Evolutionary conservation across 495 filamentous ascomycete genomes (phyloP).

Genomic region (Xanthoparmelia taractica): DNA sequence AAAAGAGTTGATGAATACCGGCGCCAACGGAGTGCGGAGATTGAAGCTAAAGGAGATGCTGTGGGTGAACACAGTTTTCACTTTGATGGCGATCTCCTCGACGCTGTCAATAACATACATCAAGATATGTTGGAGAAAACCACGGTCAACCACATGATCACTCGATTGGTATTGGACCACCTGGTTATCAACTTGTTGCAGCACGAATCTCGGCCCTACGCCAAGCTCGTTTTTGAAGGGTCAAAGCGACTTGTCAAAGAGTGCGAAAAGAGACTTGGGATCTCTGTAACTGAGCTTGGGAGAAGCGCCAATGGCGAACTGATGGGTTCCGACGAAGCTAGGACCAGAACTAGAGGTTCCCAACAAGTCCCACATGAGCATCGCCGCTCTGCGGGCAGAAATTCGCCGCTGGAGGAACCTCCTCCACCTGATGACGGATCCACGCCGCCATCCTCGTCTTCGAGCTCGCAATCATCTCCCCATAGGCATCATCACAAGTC

Average conservation of each 20-base stretch:
- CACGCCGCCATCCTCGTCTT: background rate
- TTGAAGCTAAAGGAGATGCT: conserved; percentile 20
- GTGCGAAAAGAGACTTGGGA: background rate
- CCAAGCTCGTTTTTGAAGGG: background rate
- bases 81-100: conserved; percentile 31
- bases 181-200: background rate
- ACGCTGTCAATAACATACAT: conserved; percentile 22
- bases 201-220: background rate
- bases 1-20: conserved; percentile 34
- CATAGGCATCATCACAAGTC: background rate
- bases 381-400: background rate
- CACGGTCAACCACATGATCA: background rate
- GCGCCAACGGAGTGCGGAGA: conserved; percentile 27
- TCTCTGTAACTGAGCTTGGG: background rate
- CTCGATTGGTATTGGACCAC: background rate
- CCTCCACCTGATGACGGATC: background rate
- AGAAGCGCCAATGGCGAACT: background rate
- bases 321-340: background rate
- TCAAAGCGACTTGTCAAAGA: background rate
- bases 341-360: background rate
- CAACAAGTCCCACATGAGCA: background rate
- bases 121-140: background rate
- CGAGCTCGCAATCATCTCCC: background rate
- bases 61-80: conserved; percentile 38
- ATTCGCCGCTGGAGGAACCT: background rate